A percentile compares a stretch with the other conserved stretches of the same genome.
phyloP scores from a whole-genome alignment of 2,329 filamentous ascomycete species.

The Reticulascus tulasneorum region DNA sequence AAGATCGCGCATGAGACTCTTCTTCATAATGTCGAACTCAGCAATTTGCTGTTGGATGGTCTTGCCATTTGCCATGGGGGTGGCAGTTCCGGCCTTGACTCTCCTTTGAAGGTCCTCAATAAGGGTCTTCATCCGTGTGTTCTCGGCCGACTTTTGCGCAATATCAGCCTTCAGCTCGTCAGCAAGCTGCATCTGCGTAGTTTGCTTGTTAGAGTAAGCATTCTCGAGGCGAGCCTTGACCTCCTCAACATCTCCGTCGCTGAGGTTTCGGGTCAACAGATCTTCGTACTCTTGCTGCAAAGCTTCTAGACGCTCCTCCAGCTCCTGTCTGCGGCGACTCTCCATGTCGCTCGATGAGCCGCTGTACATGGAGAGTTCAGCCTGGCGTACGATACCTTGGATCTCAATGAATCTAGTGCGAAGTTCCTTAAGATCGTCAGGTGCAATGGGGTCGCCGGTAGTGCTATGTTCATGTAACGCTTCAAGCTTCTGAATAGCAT shows the following conservation, averaged over 20 bases:
- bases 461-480: slow-evolving; percentile 71
- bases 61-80: slow-evolving; percentile 74
- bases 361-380: slow-evolving; percentile 79
- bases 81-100: slow-evolving; percentile 57
- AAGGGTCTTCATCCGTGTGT: slow-evolving; percentile 72
- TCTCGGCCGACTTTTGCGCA: slow-evolving; percentile 73
- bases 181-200: slow-evolving; percentile 67
- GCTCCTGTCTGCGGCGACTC: slow-evolving; percentile 65
- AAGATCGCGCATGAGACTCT: slow-evolving; percentile 96
- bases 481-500: slow-evolving; percentile 81
- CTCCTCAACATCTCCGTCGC: slow-evolving; percentile 75
- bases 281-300: slow-evolving; percentile 83
- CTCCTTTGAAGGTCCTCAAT: slow-evolving; percentile 76
- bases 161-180: slow-evolving; percentile 76
- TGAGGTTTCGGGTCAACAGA: slow-evolving; percentile 73
- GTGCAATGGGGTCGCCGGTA: slow-evolving; percentile 72
- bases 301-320: slow-evolving; percentile 70
- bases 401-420: slow-evolving; percentile 79
- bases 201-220: slow-evolving; percentile 71
- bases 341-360: slow-evolving; percentile 60
- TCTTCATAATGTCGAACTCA: slow-evolving; percentile 99
- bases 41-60: slow-evolving; percentile 96
- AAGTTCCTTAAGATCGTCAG: slow-evolving; percentile 75
- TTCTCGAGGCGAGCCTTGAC: slow-evolving; percentile 76
- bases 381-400: slow-evolving; percentile 88